Base-by-base conservation (phyloP, 192 early-diverging fungal species). In the Coemansia reversa region DNA sequence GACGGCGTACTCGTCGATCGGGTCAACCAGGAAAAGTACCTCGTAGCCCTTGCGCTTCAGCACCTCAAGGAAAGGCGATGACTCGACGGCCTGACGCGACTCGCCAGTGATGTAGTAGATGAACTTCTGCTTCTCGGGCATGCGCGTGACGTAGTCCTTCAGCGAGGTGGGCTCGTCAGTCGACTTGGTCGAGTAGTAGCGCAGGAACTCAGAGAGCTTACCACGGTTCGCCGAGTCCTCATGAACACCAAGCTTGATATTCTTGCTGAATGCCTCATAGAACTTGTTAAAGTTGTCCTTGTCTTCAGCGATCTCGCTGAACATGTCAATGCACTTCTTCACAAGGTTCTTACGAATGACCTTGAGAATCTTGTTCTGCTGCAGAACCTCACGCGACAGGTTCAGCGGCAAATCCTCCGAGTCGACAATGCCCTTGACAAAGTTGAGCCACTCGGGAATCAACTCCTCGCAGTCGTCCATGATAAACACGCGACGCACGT, bases 121-220 rank as follows among this genome's bases (percentile, higher is more conserved):
- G 87, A 93, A 91, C 91, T 98, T 96, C 84, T 99, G 98, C 91
- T 95, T 95, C 87, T 97, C 95, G 83, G 94, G 92, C 98, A 99
- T 99, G 82, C 98, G 98, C 65, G 94, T 97, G 69, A 98, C 88
- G 77, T 99, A 99, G 88, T 99, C 98, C 91, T 98, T 97, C 81
- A 99, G 85, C 58, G 96, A 97, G 72, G 95, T 96, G 84, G 91
- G 81, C 84, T 98, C 95, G 71, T 98, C 95, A 55, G 88, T 89
- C 75, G 96, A 98, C 90, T 96, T 97, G 88, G 98, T 98, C 66
- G 95, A 96, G 93, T 92, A 82, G 90, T 91, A 99, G 71, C 96
- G 93, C 68, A 99, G 90, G 64, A 98, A 88, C 65, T 99, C 94
- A 74, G 96, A 87, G 68, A 98, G 90, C 90, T 98, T 98, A 81